Conservation (phyloP, 1,284 basidiomycete species). For the Gymnopus androsaceus region DNA sequence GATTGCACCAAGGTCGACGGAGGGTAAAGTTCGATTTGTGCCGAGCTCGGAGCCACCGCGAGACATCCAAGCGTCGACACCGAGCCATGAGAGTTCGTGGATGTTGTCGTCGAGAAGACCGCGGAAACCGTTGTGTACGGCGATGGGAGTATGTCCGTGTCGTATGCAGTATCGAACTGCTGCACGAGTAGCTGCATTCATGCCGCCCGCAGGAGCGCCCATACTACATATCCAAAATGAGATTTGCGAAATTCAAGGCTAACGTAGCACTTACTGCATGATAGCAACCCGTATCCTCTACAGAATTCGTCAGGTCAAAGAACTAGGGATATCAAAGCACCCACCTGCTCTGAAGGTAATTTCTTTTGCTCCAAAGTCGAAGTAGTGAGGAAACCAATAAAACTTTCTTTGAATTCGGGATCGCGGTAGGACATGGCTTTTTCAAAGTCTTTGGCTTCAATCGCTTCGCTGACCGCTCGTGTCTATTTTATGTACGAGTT, state of each 20-base stretch:
- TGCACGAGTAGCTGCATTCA: slow-evolving; percentile 97
- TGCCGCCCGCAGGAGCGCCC: slow-evolving; percentile 96
- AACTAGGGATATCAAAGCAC: too few relatives aligned
- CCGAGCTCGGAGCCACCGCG: slow-evolving; percentile 98
- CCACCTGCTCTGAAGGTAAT: slow-evolving; percentile 66
- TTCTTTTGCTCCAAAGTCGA: slow-evolving; percentile 65
- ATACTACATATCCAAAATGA: slow-evolving; percentile 52
- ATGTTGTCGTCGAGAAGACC: slow-evolving; percentile 91
- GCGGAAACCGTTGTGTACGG: slow-evolving; percentile 93
- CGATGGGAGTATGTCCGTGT: slow-evolving; percentile 89
- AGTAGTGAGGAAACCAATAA: slow-evolving; percentile 82
- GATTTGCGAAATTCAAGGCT: not conserved
- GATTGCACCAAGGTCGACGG: slow-evolving; percentile 82
- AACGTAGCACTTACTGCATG: slow-evolving; percentile 72
- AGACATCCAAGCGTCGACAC: slow-evolving; percentile 95
- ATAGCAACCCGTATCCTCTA: slow-evolving; percentile 87
- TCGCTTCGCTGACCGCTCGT: slow-evolving; percentile 81
- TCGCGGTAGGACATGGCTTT: slow-evolving; percentile 89
- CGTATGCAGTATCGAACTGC: slow-evolving; percentile 92
- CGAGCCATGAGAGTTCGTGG: slow-evolving; percentile 89
- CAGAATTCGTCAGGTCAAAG: not conserved
- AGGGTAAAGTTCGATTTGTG: slow-evolving; percentile 90
- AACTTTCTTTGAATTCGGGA: slow-evolving; percentile 86
- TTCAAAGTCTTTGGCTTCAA: slow-evolving; percentile 82
- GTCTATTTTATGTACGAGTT: slow-evolving; percentile 55